These are phyloP conservation scores for Emmonsia crescens DNA, from an alignment of 2,329 filamentous ascomycete species.

Conservation along the genomic window DNA sequence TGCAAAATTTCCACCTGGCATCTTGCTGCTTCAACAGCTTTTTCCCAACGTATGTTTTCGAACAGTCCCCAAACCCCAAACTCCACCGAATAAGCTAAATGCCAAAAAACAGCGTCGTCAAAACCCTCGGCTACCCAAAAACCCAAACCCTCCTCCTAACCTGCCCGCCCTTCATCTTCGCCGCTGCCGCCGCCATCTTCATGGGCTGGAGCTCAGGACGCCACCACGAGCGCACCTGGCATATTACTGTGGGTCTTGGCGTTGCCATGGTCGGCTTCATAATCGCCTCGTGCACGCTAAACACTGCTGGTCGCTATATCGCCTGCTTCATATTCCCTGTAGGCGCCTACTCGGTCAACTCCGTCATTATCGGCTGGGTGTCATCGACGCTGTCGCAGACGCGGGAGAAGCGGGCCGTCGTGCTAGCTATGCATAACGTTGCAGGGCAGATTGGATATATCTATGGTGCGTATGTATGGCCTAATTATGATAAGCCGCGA, in stretches of 20 bases:
- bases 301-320: slow-evolving; percentile 22
- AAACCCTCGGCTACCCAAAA: slow-evolving; percentile 37
- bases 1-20: slow-evolving; percentile 47
- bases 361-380: slow-evolving; percentile 34
- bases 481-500: slow-evolving; percentile 14
- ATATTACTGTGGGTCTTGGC: slow-evolving; percentile 18
- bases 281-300: slow-evolving; percentile 20
- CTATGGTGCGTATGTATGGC: slow-evolving; percentile 31
- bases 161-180: slow-evolving; percentile 42
- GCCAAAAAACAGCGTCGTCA: slow-evolving; percentile 32
- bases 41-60: slow-evolving; percentile 22
- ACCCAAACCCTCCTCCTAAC: slow-evolving; percentile 43
- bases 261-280: slow-evolving; percentile 22
- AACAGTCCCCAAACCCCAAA: not conserved
- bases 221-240: slow-evolving; percentile 25
- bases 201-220: slow-evolving; percentile 42
- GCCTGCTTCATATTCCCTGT: slow-evolving; percentile 25
- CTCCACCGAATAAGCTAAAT: not conserved
- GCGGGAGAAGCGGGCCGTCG: slow-evolving; percentile 32
- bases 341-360: slow-evolving; percentile 27
- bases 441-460: slow-evolving; percentile 31
- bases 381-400: slow-evolving; percentile 33
- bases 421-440: slow-evolving; percentile 33
- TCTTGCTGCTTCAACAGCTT: slow-evolving; percentile 41
- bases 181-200: slow-evolving; percentile 37